phyloP scores from a whole-genome alignment of 1,139 yeast species.

The Zygosaccharomyces pseudobailii region DNA sequence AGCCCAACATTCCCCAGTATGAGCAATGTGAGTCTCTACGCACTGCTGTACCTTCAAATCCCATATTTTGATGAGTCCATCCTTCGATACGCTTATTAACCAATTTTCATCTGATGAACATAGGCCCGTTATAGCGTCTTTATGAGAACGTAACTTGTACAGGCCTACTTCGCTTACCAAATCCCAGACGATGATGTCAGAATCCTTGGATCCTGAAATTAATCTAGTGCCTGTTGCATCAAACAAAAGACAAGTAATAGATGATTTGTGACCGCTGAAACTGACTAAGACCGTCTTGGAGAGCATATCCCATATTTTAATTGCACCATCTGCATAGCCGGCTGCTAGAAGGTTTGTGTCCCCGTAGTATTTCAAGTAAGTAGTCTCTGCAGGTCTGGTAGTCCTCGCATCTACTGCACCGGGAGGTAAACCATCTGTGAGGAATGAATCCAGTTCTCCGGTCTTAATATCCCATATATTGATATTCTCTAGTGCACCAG shows the following conservation, averaged over 20 bases:
- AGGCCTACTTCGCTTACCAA: slow-evolving; percentile 88
- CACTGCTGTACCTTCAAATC: slow-evolving; percentile 86
- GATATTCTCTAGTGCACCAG: slow-evolving; percentile 83
- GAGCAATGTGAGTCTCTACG: slow-evolving; percentile 91
- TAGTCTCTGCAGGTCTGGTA: slow-evolving; percentile 55
- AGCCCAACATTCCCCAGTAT: slow-evolving; percentile 90
- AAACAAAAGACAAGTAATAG: slow-evolving; percentile 62
- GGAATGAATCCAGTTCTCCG: slow-evolving; percentile 58
- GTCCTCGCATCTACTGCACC: slow-evolving; percentile 69
- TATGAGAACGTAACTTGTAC: slow-evolving; percentile 81
- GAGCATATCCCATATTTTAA: slow-evolving; percentile 88
- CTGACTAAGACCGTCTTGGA: slow-evolving; percentile 72
- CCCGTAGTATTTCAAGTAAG: slow-evolving; percentile 54
- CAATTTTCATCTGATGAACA: slow-evolving; percentile 61
- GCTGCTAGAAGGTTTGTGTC: slow-evolving; percentile 73
- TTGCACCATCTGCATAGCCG: slow-evolving; percentile 84
- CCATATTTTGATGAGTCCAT: slow-evolving; percentile 90
- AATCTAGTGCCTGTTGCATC: slow-evolving; percentile 80
- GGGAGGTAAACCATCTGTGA: slow-evolving; percentile 65
- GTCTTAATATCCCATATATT: slow-evolving; percentile 90
- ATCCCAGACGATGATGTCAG: slow-evolving; percentile 89
- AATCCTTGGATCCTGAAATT: slow-evolving; percentile 81
- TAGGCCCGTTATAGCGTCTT: slow-evolving; percentile 77
- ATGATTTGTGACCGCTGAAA: slow-evolving; percentile 83
- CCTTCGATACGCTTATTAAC: slow-evolving; percentile 75